phyloP scores from a whole-genome alignment of 2,329 filamentous ascomycete species.

The Calonectria multiphialidica region DNA sequence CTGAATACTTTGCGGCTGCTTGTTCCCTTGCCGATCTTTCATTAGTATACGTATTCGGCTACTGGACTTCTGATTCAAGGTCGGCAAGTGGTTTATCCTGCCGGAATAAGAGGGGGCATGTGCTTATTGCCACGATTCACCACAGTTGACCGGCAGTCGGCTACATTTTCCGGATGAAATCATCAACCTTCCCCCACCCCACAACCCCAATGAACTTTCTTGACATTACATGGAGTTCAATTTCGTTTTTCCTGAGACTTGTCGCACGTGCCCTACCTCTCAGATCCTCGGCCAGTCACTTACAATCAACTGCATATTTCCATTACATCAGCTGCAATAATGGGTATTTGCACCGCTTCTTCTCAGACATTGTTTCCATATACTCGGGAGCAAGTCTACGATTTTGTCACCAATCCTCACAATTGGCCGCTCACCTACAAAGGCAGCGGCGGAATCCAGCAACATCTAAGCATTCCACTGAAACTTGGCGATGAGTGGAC shows the following conservation, averaged over 20 bases:
- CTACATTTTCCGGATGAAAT: not conserved
- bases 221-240: not conserved
- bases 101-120: not conserved
- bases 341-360: conserved; percentile 5
- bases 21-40: not conserved
- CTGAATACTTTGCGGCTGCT: not conserved
- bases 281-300: not conserved
- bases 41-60: too few species aligned
- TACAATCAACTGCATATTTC: not conserved
- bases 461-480: not conserved
- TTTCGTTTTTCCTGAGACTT: not conserved
- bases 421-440: conserved; percentile 15
- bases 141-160: not conserved
- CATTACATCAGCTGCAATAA: not conserved
- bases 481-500: conserved; percentile 12
- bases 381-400: conserved; percentile 13
- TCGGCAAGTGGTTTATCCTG: not conserved
- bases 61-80: not conserved
- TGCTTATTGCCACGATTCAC: not conserved
- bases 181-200: not conserved
- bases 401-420: conserved; percentile 9
- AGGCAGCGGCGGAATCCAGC: conserved; percentile 12
- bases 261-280: too few species aligned
- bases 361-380: conserved; percentile 2
- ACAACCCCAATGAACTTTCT: not conserved